phyloP scores from a whole-genome alignment of 768 basidiomycete genomes.

The Boletellus sp. region DNA sequence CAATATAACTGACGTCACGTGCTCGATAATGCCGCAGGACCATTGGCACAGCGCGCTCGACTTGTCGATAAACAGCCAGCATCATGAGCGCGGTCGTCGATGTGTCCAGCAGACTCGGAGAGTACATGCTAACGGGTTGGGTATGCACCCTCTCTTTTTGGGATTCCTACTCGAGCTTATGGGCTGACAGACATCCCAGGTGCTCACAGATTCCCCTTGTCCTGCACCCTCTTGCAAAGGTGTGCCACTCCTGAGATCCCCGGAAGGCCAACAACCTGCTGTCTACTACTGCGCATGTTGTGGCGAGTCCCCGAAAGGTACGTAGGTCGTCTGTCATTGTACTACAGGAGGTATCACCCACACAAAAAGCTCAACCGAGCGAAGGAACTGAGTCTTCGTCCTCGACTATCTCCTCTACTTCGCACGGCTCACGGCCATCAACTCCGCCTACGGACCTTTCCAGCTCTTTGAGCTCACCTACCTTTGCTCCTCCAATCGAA shows the following conservation, averaged over 20 bases:
- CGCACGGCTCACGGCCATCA: constrained; percentile 57
- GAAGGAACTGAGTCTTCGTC: constrained; percentile 31
- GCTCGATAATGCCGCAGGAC: constrained; percentile 1
- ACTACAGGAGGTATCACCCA: constrained; percentile 3
- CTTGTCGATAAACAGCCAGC: constrained; percentile 6
- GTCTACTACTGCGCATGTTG: constrained; percentile 64
- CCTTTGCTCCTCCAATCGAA: constrained; percentile 61
- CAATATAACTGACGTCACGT: constrained; percentile 17
- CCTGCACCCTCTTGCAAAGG: constrained; percentile 47
- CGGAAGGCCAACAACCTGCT: constrained; percentile 43
- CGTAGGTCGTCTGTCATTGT: constrained; percentile 12
- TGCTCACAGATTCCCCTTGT: constrained; percentile 66
- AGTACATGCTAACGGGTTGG: constrained; percentile 78
- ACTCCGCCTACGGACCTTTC: constrained; percentile 80
- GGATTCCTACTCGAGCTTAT: constrained; percentile 5
- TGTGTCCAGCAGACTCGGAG: constrained; percentile 60
- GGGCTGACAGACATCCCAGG: constrained; percentile 31
- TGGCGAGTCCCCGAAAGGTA: constrained; percentile 38
- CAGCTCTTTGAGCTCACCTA: constrained; percentile 54
- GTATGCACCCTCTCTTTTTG: constrained; percentile 30
- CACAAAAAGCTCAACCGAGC: constrained; percentile 12
- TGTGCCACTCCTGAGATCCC: constrained; percentile 75
- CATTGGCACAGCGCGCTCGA: background rate
- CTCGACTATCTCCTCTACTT: constrained; percentile 46
- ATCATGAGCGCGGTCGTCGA: constrained; percentile 51